These are phyloP conservation scores for Leishmania gerbilli DNA, from an alignment of 208 protist species.

Conservation along the genomic window DNA sequence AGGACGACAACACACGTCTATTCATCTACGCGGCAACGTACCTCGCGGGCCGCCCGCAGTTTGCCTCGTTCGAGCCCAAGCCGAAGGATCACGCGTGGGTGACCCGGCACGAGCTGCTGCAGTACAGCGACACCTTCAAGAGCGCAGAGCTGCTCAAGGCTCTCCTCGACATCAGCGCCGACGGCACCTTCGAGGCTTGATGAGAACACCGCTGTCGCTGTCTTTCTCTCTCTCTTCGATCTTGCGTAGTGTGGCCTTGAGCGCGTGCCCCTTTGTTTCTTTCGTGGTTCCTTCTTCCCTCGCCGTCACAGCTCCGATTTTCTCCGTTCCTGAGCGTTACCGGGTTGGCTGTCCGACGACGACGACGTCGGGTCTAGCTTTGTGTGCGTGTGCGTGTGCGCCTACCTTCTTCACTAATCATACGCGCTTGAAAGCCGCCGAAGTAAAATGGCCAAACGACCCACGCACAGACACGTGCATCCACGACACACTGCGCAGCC, in stretches of 20 bases:
- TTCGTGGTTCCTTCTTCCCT: background rate
- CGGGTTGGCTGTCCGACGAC: background rate
- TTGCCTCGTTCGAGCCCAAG: conserved; percentile 52
- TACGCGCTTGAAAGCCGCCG: background rate
- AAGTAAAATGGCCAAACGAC: background rate
- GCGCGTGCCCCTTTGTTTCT: background rate
- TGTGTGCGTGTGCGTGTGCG: background rate
- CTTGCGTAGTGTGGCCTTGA: background rate
- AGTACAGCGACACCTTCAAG: conserved; percentile 69
- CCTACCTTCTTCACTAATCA: background rate
- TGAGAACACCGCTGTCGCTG: background rate
- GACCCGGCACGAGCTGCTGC: conserved; percentile 62
- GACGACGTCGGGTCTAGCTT: background rate
- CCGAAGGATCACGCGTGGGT: conserved; percentile 83
- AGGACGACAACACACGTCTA: conserved; percentile 44
- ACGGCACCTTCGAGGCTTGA: conserved; percentile 61
- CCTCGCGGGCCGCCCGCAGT: conserved; percentile 70
- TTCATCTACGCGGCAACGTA: conserved; percentile 81
- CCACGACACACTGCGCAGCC: background rate
- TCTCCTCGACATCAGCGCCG: conserved; percentile 71
- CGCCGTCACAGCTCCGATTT: background rate
- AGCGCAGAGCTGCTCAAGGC: conserved; percentile 55
- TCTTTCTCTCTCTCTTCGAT: background rate
- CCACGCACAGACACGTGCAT: background rate
- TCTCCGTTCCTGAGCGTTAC: background rate